These are phyloP conservation scores for Cyclostephanos tholiformis DNA, from an alignment of 108 stramenopile species.

Conservation along the genomic window DNA sequence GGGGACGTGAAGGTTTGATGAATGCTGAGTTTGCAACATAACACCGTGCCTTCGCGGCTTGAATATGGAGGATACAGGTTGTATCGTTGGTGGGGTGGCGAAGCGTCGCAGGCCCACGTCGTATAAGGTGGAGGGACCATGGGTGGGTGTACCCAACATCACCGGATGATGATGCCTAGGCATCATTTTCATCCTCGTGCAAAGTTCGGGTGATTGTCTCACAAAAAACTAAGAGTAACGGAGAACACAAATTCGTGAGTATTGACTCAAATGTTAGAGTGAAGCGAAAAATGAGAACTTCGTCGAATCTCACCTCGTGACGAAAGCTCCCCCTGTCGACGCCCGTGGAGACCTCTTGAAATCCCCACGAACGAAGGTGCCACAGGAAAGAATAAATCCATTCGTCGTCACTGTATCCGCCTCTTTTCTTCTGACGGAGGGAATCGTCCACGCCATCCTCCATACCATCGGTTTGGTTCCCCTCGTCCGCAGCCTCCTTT, in stretches of 20 bases:
- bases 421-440: neutral
- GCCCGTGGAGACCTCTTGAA: conserved; percentile 62
- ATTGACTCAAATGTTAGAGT: too few relatives aligned
- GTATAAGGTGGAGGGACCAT: neutral
- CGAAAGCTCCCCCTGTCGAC: conserved; percentile 60
- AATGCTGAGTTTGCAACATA: neutral
- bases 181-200: neutral
- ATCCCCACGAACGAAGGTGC: conserved; percentile 64
- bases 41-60: conserved; percentile 7
- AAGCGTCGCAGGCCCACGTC: neutral
- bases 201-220: neutral
- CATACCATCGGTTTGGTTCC: neutral
- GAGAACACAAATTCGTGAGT: neutral
- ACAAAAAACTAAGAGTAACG: neutral
- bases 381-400: conserved; percentile 66
- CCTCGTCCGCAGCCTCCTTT: too few relatives aligned
- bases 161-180: neutral
- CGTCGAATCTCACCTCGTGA: conserved; percentile 50
- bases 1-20: conserved; percentile 1
- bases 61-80: conserved; percentile 10
- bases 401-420: conserved; percentile 31
- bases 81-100: neutral
- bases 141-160: neutral
- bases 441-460: neutral
- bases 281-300: too few relatives aligned